Conservation (phyloP, 495 filamentous ascomycete species). For the Aspergillus bridgeri region DNA sequence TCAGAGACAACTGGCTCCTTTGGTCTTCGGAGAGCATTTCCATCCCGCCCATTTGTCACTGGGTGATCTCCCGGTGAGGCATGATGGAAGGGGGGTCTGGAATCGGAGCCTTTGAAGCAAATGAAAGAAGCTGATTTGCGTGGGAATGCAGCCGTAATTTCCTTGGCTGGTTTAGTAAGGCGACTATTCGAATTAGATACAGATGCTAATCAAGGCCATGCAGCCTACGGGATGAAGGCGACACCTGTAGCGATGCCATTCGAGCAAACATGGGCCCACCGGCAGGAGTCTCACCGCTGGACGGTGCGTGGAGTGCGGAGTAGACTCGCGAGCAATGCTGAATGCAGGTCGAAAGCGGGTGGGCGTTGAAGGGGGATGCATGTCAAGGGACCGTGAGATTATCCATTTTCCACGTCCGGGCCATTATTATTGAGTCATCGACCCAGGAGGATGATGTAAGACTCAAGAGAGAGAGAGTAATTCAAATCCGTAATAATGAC, state of each 20-base stretch:
- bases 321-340: neutral
- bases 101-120: neutral
- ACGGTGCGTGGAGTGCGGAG: no score
- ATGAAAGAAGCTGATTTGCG: neutral
- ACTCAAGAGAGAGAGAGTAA: no score
- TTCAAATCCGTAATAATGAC: no score
- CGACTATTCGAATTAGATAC: conserved; percentile 1
- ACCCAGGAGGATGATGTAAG: neutral
- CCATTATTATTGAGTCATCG: neutral
- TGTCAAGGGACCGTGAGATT: neutral
- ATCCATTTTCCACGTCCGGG: neutral
- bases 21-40: neutral
- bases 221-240: conserved; percentile 10
- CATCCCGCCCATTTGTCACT: neutral
- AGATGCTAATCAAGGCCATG: conserved; percentile 10
- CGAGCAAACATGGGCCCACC: conserved; percentile 15
- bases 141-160: neutral
- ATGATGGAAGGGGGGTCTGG: neutral
- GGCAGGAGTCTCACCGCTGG: conserved; percentile 7
- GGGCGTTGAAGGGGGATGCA: neutral
- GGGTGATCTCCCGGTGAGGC: conserved; percentile 5
- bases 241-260: conserved; percentile 22
- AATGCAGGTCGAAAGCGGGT: neutral
- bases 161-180: neutral
- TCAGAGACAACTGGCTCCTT: neutral